These are phyloP conservation scores for Zea mays DNA, from an alignment of 176 grass and related monocot species.

Conservation along the genomic window Zm-B73-REFERENCE-NAM-5.0 NC_050096.1:8534501-8535000, in stretches of 20 bases:
- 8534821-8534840: neutral
- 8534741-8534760: too few relatives aligned
- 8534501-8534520: conserved; percentile 77
- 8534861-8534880: conserved; percentile 74
- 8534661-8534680: conserved; percentile 64
- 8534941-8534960: neutral
- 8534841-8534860: conserved; percentile 87
- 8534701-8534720: too few relatives aligned
- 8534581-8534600: conserved; percentile 74
- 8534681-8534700: too few relatives aligned
- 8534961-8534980: neutral
- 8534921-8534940: conserved; percentile 46
- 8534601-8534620: conserved; percentile 61
- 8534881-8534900: conserved; percentile 73
- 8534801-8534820: too few relatives aligned
- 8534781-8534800: too few relatives aligned
- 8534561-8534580: conserved; percentile 85
- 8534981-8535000: neutral
- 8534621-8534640: conserved; percentile 79
- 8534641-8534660: conserved; percentile 96
- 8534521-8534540: conserved; percentile 70
- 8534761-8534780: too few relatives aligned
- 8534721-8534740: too few relatives aligned
- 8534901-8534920: conserved; percentile 86
- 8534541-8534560: conserved; percentile 83